These are phyloP conservation scores for Pseudomonodictys pantanalensis DNA, from an alignment of 495 filamentous ascomycete species.

Conservation along the genomic window DNA sequence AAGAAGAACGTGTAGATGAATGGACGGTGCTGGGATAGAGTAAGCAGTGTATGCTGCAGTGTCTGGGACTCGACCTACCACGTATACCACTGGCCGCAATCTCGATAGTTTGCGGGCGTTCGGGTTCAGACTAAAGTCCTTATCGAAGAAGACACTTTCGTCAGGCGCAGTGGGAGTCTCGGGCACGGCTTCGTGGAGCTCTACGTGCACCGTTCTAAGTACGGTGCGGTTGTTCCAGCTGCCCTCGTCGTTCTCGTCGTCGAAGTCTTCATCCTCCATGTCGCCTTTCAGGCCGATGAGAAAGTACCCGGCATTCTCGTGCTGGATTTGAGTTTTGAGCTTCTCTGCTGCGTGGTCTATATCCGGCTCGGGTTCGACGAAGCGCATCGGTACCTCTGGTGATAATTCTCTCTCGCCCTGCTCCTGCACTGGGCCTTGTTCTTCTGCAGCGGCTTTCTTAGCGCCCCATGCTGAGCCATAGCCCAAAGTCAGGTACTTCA, in stretches of 20 bases:
- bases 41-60: neutral
- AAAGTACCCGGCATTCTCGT: slow-evolving; percentile 56
- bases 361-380: slow-evolving; percentile 43
- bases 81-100: slow-evolving; percentile 70
- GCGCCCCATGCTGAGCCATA: slow-evolving; percentile 59
- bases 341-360: slow-evolving; percentile 32
- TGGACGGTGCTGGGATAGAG: slow-evolving; percentile 57
- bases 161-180: slow-evolving; percentile 1
- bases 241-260: slow-evolving; percentile 42
- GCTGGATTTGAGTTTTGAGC: slow-evolving; percentile 34
- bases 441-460: neutral
- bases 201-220: slow-evolving; percentile 52
- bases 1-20: slow-evolving; percentile 94
- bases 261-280: slow-evolving; percentile 47
- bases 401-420: neutral
- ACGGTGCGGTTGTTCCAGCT: slow-evolving; percentile 46
- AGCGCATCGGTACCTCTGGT: slow-evolving; percentile 30
- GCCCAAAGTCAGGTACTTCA: slow-evolving; percentile 47
- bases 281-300: slow-evolving; percentile 69
- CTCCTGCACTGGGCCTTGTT: slow-evolving; percentile 6
- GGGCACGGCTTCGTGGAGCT: slow-evolving; percentile 17
- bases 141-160: slow-evolving; percentile 4
- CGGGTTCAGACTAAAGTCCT: neutral
- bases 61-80: slow-evolving; percentile 43
- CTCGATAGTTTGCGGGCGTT: slow-evolving; percentile 38